Evolutionary conservation across 2,329 filamentous ascomycete genomes (phyloP).

Genomic region (Xylaria sp.): DNA sequence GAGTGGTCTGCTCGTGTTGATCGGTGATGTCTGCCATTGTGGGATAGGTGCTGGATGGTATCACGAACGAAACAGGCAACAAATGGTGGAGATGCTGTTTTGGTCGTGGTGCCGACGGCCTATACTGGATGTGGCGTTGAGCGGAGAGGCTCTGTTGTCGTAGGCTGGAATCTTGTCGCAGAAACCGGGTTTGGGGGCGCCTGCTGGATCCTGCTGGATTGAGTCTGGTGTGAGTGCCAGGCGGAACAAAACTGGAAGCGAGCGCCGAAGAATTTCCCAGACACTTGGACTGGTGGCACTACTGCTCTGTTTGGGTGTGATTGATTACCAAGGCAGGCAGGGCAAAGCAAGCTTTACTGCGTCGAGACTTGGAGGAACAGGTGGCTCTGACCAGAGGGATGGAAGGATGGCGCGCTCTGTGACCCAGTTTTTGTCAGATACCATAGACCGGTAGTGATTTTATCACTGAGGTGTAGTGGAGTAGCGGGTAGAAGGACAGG

Average conservation of each 20-base stretch:
- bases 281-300: conserved; percentile 34
- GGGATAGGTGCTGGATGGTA: conserved; percentile 51
- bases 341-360: conserved; percentile 32
- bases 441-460: conserved; percentile 31
- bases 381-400: conserved; percentile 24
- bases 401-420: conserved; percentile 31
- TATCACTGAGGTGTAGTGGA: conserved; percentile 13
- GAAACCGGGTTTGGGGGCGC: conserved; percentile 65
- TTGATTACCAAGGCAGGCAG: conserved; percentile 38
- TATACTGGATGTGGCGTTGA: conserved; percentile 73
- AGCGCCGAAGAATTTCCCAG: conserved; percentile 53
- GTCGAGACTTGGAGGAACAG: conserved; percentile 29
- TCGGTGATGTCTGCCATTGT: conserved; percentile 83
- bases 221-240: conserved; percentile 57
- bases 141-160: conserved; percentile 61
- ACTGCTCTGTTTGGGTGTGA: conserved; percentile 39
- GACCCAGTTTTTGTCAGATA: conserved; percentile 36
- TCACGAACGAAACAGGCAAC: conserved; percentile 65
- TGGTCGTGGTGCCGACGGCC: conserved; percentile 73
- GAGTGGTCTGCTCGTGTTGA: conserved; percentile 80
- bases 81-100: conserved; percentile 71
- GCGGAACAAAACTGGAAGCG: conserved; percentile 56
- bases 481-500: conserved; percentile 16
- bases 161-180: conserved; percentile 60
- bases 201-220: conserved; percentile 60